phyloP scores from a whole-genome alignment of 2,329 filamentous ascomycete species.

The Setomelanomma holmii region DNA sequence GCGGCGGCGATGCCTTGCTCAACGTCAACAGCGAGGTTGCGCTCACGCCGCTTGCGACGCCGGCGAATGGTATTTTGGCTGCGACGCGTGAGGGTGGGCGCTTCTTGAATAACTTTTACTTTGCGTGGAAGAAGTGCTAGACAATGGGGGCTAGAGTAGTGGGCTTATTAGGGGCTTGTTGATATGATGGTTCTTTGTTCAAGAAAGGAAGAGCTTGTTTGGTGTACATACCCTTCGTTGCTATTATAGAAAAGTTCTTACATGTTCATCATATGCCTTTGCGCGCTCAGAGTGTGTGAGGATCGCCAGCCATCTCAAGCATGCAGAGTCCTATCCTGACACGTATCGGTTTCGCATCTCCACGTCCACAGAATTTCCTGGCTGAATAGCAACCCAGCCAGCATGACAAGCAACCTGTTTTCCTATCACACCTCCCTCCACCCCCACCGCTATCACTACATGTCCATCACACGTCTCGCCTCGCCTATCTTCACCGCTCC shows the following conservation, averaged over 20 bases:
- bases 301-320: too few relatives aligned
- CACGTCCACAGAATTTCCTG: too few relatives aligned
- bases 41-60: slow-evolving; percentile 32
- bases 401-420: too few relatives aligned
- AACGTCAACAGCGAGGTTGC: slow-evolving; percentile 43
- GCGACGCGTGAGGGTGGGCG: slow-evolving; percentile 33
- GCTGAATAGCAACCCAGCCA: too few relatives aligned
- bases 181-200: neutral
- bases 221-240: slow-evolving; percentile 1
- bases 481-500: neutral
- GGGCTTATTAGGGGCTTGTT: neutral
- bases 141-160: neutral
- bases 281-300: too few relatives aligned
- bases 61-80: slow-evolving; percentile 32
- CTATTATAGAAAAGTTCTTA: neutral
- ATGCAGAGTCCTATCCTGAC: too few relatives aligned
- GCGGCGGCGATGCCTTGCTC: slow-evolving; percentile 32
- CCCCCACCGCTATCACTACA: too few relatives aligned
- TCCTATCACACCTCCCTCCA: too few relatives aligned
- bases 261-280: neutral
- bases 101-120: slow-evolving; percentile 35
- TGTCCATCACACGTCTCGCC: too few relatives aligned
- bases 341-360: too few relatives aligned
- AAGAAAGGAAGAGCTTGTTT: neutral
- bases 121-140: slow-evolving; percentile 46